Evolutionary conservation across 257 asterid species (phyloP), one percentile per base, ranked within the genome.

Genomic region (Plantago major): DNA sequence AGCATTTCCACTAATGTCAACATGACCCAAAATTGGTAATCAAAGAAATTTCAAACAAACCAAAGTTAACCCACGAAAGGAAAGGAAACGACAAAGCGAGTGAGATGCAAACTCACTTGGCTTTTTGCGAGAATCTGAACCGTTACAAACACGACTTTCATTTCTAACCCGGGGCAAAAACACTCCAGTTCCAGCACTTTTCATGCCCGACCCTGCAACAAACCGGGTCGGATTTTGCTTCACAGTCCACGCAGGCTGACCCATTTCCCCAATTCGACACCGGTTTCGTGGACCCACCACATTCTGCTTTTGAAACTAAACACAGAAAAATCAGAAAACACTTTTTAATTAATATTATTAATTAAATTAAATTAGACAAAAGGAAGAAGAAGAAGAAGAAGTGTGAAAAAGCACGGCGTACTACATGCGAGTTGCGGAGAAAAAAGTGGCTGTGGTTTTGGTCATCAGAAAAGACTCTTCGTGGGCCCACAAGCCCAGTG

Each of bases 111-210:
- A n/a, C 60, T 3, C 66, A 89, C 96, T 95, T 72, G 80, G 67
- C 75, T 67, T 83, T 73, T 69, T 86, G 53, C 80, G 83, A 66
- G 76, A 64, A 62, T 81, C 85, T 12, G 83, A 52, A 46, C 76
- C 1, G 46, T n/a, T 33, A 54, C 33, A 52, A 52, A 3, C 58
- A 71, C 47, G 62, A 30, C 37, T 13, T 12, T 17, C 56, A 52
- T 11, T 26, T 16, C 28, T 13, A 46, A 11, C 0, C 7, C 0
- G 1, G 10, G 95, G 97, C 72, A 86, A 55, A 67, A 89, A 89
- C 16, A 86, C 95, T 19, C 97, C 97, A 17, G 97, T 89, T 46
- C 97, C 97, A 33, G 82, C 74, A 55, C 95, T 72, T 22, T 50
- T 76, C 30, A 63, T 80, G 54, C 58, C 58, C 30, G 58, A 52